Conservation (phyloP, 176 grass and related monocot species). For the Aegilops bicornis region DNA sequence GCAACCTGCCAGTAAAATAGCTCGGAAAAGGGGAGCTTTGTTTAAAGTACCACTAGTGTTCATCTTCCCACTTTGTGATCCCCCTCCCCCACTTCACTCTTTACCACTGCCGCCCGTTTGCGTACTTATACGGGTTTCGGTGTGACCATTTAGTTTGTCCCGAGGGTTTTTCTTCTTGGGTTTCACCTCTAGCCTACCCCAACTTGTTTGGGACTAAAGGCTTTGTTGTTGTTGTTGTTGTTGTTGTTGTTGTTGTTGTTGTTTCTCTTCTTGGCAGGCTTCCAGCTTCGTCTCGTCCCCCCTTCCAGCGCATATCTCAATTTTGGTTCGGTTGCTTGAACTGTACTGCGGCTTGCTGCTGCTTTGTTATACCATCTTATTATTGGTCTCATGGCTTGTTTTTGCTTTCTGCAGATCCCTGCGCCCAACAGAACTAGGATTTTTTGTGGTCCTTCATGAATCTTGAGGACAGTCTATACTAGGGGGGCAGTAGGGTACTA, state of each 20-base stretch:
- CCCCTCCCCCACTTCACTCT: slow-evolving; percentile 35
- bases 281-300: slow-evolving; percentile 26
- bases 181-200: too few relatives aligned
- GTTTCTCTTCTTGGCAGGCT: slow-evolving; percentile 23
- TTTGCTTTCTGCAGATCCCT: slow-evolving; percentile 32
- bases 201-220: too few relatives aligned
- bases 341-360: slow-evolving; percentile 6
- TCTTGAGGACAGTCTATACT: slow-evolving; percentile 18
- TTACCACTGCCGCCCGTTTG: neutral
- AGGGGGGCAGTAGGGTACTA: slow-evolving; percentile 29
- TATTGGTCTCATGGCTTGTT: neutral
- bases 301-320: neutral
- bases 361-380: neutral
- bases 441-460: slow-evolving; percentile 27
- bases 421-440: neutral
- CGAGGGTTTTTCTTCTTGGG: slow-evolving; percentile 15
- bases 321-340: slow-evolving; percentile 37
- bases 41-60: slow-evolving; percentile 25
- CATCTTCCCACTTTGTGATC: slow-evolving; percentile 39
- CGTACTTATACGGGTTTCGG: slow-evolving; percentile 19
- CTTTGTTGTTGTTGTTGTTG: too few relatives aligned
- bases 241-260: too few relatives aligned
- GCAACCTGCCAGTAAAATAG: slow-evolving; percentile 31
- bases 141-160: slow-evolving; percentile 12
- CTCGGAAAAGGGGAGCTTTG: slow-evolving; percentile 25